phyloP scores from a whole-genome alignment of 768 basidiomycete species.

The Albatrellus ellisii region DNA sequence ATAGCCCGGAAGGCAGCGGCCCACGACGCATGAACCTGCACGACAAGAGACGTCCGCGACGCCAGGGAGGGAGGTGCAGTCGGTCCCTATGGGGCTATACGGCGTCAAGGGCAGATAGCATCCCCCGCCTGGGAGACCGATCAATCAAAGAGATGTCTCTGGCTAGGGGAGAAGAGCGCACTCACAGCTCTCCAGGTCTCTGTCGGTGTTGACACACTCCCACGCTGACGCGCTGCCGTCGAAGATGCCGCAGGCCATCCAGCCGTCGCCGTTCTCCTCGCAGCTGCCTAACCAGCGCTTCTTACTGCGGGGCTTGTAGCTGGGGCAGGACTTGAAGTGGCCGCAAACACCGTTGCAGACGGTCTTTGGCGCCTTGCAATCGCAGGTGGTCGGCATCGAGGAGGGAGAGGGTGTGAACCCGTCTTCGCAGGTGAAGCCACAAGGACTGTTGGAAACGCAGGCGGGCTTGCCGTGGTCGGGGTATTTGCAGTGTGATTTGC shows the following conservation, averaged over 20 bases:
- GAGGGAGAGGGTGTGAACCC: conserved; percentile 24
- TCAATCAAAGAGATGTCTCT: not conserved
- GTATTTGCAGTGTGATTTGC: conserved; percentile 23
- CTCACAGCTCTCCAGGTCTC: conserved; percentile 41
- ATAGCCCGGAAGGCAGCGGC: conserved; percentile 33
- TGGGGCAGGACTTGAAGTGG: conserved; percentile 15
- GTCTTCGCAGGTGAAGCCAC: conserved; percentile 32
- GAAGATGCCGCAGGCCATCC: conserved; percentile 30
- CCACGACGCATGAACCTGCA: conserved; percentile 28
- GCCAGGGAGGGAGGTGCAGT: conserved; percentile 36
- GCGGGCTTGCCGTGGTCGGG: conserved; percentile 26
- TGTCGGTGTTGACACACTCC: conserved; percentile 35
- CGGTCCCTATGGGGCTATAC: conserved; percentile 25
- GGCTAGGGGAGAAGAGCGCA: conserved; percentile 5
- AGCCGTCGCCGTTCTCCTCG: conserved; percentile 15
- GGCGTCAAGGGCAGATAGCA: conserved; percentile 25
- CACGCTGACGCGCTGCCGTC: conserved; percentile 26
- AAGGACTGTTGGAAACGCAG: conserved; percentile 26
- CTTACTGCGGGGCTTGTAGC: conserved; percentile 15
- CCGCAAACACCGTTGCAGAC: conserved; percentile 38
- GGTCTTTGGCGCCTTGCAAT: conserved; percentile 27
- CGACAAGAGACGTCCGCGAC: conserved; percentile 37
- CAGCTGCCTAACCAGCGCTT: conserved; percentile 23
- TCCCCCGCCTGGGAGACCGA: conserved; percentile 29
- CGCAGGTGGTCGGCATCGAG: conserved; percentile 25